Evolutionary conservation across 164 flowering plant species (phyloP), one percentile per base, ranked within the genome.

Genomic region (Tetrastigma voinierianum): DNA sequence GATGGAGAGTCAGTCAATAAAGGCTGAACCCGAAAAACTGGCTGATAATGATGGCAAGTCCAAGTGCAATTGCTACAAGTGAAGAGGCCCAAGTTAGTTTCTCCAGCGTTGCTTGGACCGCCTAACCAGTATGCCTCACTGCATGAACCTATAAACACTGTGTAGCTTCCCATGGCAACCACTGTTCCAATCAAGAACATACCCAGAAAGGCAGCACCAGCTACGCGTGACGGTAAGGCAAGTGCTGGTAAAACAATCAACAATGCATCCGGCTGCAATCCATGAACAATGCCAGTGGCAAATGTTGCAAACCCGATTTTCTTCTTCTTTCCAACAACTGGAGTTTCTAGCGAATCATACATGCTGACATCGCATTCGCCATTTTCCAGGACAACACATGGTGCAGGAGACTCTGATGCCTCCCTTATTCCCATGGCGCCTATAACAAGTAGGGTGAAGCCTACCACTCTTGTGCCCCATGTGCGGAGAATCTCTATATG

Each of bases 241-340:
- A 95, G 92, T 13, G 99, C 99, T 65, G 99, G 99, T 73, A 95
- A 72, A n/a, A 95, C 85, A 86, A 95, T 90, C 95, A 95, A 78
- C 67, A n/a, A n/a, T n/a, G 98, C 97, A 85, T 95, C 99, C 1
- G 98, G 99, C 66, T 96, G 99, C 65, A 96, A 71, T n/a, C 99
- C 99, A 64, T 96, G 99, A 51, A 93, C 84, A 32, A 96, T 87
- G 20, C 99, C 99, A 0, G 99, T 90, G 18, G 99, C 99, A 81
- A 95, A 95, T 20, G 99, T 95, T 4, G 99, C 95, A 79, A 95
- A 89, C 3, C 99, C 99, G 45, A 95, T 82, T 81, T 87, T 95
- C 78, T 90, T n/a, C n/a, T n/a, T 92, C 69, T 83, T 87, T 46
- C 77, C 78, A 18, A 74, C 68, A 3, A 64, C 46, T 1, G 90